Evolutionary conservation across 1,284 basidiomycete species (phyloP).

Genomic region (Leccinum variabile): DNA sequence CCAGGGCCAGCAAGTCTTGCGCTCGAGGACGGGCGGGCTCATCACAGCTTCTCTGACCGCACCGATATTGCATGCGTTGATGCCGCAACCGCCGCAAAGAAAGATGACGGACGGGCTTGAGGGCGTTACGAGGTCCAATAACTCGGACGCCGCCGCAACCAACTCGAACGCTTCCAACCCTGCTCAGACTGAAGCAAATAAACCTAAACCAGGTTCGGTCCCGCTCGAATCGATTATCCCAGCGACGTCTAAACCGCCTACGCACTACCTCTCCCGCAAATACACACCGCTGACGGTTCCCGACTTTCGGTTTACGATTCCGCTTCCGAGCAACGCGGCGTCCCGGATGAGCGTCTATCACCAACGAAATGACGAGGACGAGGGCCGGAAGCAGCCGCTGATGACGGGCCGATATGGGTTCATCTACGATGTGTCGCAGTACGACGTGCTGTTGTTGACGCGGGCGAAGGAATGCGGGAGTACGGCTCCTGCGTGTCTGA

Average conservation of each 20-base stretch:
- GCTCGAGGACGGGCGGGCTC: conserved; percentile 33
- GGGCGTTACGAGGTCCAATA: conserved; percentile 22
- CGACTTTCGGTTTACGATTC: conserved; percentile 65
- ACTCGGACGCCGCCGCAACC: conserved; percentile 3
- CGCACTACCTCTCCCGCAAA: conserved; percentile 71
- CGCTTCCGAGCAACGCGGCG: conserved; percentile 48
- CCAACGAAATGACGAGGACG: conserved; percentile 42
- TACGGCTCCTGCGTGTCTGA: conserved; percentile 80
- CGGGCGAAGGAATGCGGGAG: conserved; percentile 73
- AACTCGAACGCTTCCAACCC: conserved; percentile 8
- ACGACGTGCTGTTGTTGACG: conserved; percentile 76
- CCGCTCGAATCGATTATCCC: conserved; percentile 92
- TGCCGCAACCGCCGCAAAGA: conserved; percentile 48
- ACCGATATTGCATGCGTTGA: conserved; percentile 60
- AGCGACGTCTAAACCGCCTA: conserved; percentile 82
- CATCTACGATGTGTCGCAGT: conserved; percentile 83
- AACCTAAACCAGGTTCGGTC: conserved; percentile 61
- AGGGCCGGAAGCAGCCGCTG: conserved; percentile 52
- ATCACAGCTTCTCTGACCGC: conserved; percentile 45
- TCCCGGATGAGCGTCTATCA: conserved; percentile 54
- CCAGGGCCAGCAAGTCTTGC: conserved; percentile 32
- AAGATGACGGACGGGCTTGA: conserved; percentile 37
- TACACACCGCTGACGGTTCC: conserved; percentile 68
- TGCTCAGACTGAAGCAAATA: conserved; percentile 30
- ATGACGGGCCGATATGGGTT: conserved; percentile 94